Percentiles rank a stretch among this genome's conserved stretches.
Conservation (phyloP, 2,329 filamentous ascomycete genomes). For the Penicillium olsonii region DNA sequence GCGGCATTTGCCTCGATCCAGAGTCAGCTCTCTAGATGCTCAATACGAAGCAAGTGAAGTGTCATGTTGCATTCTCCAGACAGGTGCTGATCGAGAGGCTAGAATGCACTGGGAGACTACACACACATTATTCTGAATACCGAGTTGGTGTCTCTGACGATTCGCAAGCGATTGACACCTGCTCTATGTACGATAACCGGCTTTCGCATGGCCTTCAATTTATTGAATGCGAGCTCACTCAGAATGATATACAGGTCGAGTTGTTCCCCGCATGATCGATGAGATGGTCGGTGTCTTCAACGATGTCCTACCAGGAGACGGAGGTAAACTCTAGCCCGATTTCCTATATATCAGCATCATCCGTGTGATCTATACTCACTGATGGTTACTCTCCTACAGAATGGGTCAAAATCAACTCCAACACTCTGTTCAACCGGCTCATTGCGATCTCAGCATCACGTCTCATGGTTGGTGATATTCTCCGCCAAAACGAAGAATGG, state of each 20-base stretch:
- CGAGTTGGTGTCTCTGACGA: conserved; percentile 24
- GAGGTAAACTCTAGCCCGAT: conserved; percentile 11
- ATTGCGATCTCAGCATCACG: conserved; percentile 44
- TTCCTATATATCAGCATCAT: background rate
- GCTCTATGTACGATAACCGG: conserved; percentile 18
- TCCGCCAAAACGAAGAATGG: conserved; percentile 44
- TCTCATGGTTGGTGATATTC: conserved; percentile 41
- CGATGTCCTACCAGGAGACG: conserved; percentile 24
- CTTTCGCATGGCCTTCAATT: background rate
- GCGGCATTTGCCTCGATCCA: conserved; percentile 16
- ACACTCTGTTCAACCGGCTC: conserved; percentile 32
- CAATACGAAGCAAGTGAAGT: conserved; percentile 25
- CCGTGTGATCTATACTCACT: background rate
- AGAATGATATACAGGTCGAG: conserved; percentile 17
- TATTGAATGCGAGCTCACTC: background rate
- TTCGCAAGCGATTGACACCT: conserved; percentile 28
- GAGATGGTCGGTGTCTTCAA: conserved; percentile 30
- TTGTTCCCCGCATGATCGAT: conserved; percentile 27
- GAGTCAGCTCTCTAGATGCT: conserved; percentile 30
- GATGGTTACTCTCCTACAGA: conserved; percentile 3
- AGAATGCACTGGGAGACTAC: conserved; percentile 33
- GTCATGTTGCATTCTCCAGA: background rate
- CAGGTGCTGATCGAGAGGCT: background rate
- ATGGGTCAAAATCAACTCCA: conserved; percentile 27
- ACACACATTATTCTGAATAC: conserved; percentile 30